Percentiles rank a stretch among this genome's conserved stretches.
Conservation (phyloP, 2,329 filamentous ascomycete genomes). For the Berkeleyomyces basicola region DNA sequence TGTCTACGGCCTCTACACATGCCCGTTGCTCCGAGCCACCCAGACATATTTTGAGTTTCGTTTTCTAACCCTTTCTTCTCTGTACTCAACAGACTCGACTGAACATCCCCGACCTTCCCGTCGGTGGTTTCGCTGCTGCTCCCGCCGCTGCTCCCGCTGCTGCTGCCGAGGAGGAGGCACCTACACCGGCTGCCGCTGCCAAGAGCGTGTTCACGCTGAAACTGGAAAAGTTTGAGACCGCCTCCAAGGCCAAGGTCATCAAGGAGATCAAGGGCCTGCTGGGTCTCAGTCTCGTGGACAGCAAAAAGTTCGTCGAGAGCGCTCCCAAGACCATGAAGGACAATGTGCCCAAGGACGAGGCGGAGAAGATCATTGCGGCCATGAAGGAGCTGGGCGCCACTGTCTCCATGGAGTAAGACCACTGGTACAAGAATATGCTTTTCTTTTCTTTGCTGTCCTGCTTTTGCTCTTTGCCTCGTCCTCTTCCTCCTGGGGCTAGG, state of each 20-base stretch:
- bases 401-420: conserved; percentile 72
- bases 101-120: conserved; percentile 94
- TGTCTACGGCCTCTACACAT: not conserved
- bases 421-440: conserved; percentile 13
- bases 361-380: conserved; percentile 91
- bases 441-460: not conserved
- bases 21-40: not conserved
- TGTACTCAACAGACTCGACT: conserved; percentile 27
- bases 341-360: conserved; percentile 95
- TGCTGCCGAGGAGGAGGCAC: conserved; percentile 55
- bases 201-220: conserved; percentile 96
- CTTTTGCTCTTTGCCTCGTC: not conserved
- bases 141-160: conserved; percentile 42
- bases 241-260: conserved; percentile 94
- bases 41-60: not conserved
- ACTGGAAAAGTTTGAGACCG: conserved; percentile 74
- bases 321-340: conserved; percentile 99
- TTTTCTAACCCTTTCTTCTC: not conserved
- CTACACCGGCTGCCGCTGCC: conserved; percentile 78
- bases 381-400: conserved; percentile 88
- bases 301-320: conserved; percentile 99
- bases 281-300: conserved; percentile 89
- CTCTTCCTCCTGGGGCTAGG: not conserved
- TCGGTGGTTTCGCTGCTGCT: conserved; percentile 69
- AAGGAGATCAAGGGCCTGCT: conserved; percentile 98